Evolutionary conservation across 2,329 filamentous ascomycete genomes (phyloP).

Genomic region (Venturia carpophila): DNA sequence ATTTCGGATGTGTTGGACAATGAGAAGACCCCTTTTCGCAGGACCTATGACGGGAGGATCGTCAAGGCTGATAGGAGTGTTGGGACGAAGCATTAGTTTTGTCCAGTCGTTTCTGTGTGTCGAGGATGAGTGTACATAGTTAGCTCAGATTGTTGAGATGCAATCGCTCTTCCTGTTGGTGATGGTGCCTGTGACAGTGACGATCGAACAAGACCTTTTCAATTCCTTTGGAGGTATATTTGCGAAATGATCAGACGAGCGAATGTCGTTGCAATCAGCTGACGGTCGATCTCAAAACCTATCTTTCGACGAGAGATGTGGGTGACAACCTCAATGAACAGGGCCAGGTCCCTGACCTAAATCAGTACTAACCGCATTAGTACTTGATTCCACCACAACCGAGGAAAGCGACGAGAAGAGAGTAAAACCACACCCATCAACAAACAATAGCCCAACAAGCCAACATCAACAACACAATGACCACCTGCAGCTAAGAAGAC

Average conservation of each 20-base stretch:
- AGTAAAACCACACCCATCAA: not conserved
- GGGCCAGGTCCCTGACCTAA: not conserved
- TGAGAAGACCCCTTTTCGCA: conserved; percentile 30
- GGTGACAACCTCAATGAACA: no score
- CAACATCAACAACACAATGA: no score
- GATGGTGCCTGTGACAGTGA: no score
- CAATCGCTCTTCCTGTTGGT: no score
- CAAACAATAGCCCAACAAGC: not conserved
- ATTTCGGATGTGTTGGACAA: conserved; percentile 33
- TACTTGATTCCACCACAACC: not conserved
- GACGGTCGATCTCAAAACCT: no score
- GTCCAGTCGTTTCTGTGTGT: not conserved
- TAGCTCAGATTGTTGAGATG: not conserved
- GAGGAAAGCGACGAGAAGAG: not conserved
- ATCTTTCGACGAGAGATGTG: no score
- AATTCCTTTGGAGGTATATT: no score
- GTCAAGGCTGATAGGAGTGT: conserved; percentile 24
- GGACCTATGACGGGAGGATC: conserved; percentile 33
- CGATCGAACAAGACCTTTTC: no score
- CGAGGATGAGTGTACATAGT: not conserved
- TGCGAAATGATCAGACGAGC: no score
- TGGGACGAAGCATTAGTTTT: not conserved
- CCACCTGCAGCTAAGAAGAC: no score
- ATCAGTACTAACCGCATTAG: not conserved
- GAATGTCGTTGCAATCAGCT: no score